Evolutionary conservation across 2,329 filamentous ascomycete species (phyloP), one percentile per base, ranked within the genome.

Genomic region (Fusarium devonianum): DNA sequence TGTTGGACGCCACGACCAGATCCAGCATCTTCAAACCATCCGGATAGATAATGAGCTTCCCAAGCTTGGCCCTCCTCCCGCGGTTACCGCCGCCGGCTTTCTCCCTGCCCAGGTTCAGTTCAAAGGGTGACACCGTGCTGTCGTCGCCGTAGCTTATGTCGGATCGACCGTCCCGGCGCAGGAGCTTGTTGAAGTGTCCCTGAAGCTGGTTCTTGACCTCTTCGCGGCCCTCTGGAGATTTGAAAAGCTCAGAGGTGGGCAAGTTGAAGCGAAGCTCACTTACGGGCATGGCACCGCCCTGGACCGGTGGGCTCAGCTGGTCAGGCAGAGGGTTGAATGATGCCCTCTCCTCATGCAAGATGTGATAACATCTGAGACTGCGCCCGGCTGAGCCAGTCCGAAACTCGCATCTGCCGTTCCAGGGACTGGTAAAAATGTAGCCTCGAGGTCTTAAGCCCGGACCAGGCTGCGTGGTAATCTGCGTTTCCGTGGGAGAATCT

Each of bases 21-120:
- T 99, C 94, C 64, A 97, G 73, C 93, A 99, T 97, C 76, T 96
- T 96, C 58, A 96, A 74, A 0, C 94, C 94, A 65, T 96, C 92
- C 46, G 93, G 86, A 62, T 92, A 84, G 26, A 99, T 81, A 40
- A 97, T 91, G 40, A 99, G 75, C 73, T 97, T 99, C 1, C 93
- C 94, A 63, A 99, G 76, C 75, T 99, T 99, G 4, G 91, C 92
- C 65, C 90, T 84, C 69, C 90, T 92, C 0, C 93, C 93, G 33
- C 87, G 82, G 66, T 89, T 88, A 0, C 93, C 93, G 16, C 93
- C 93, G 2, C 93, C 93, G 0, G 92, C 92, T 46, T 82, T 84
- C 71, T 97, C 93, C 57, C 84, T 83, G 1, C 92, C 93, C 0
- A 97, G 77, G 16, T 85, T 88, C 3, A 94, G 69, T 66, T 93